Base-by-base conservation (phyloP, 176 grass and related monocot species). In the Raddia distichophylla region DNA sequence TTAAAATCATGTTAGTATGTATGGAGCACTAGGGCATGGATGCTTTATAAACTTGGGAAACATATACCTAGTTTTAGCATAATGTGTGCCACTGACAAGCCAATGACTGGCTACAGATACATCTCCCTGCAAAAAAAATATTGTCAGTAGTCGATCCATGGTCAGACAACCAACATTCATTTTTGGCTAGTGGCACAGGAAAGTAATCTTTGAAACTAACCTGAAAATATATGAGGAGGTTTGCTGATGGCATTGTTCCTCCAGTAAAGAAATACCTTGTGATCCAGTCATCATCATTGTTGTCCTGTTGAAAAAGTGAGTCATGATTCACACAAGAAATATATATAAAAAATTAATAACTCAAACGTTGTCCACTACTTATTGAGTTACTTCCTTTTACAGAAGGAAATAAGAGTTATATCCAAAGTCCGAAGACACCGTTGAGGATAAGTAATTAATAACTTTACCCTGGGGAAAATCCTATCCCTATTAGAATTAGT, bases 261-360 rank as follows among this genome's bases (percentile, higher is more conserved):
- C 96, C 93, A 74, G 86, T 88, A 85, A 98, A 98, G 82, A 95
- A 98, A 89, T 98, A 98, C 75, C 90, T 89, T 48, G 96, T 98
- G 72, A 98, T 98, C 92, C 95, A 98, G 61, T 98, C 95, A 75
- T 98, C 95, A 55, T 98, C 96, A 82, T 93, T 98, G 45, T 95
- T 98, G 75, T 98, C 93, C 92, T 98, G 80, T 60, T 71, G 57
- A 87, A 49, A 66, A 62, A 71, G 12, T 53, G 20, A 92, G 14
- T 49, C 5, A 48, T 27, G 1, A 62, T 67, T 64, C 16, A 64
- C n/a, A 69, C 68, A 37, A 55, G 33, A 47, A 35, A 8, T 61
- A 85, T 14, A 71, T 12, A 79, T 12, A 87, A n/a, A 87, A n/a
- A 56, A 3, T 20, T 22, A 71, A 4, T 70, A 44, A 12, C n/a